Conservation (phyloP, 345 rosid genomes). For the Carallia pectinifolia region DNA sequence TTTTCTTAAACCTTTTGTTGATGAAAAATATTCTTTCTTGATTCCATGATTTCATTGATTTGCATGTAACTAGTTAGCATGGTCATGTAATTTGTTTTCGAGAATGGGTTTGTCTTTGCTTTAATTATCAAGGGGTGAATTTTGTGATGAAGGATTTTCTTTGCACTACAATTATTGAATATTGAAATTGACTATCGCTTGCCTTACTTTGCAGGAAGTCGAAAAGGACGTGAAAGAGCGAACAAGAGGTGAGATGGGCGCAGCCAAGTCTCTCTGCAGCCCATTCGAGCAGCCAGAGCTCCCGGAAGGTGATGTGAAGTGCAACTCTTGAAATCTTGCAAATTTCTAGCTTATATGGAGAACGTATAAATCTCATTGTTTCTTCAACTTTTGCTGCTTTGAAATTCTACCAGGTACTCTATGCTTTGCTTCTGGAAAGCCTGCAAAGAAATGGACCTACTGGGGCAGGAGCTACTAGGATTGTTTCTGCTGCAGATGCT, state of each 20-base stretch:
- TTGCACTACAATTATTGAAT: too few relatives aligned
- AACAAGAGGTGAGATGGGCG: slow-evolving; percentile 91
- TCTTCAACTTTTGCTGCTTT: neutral
- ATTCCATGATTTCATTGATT: neutral
- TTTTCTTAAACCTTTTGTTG: neutral
- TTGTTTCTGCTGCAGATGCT: neutral
- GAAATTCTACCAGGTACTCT: slow-evolving; percentile 48
- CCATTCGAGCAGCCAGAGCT: slow-evolving; percentile 96
- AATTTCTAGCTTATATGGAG: too few relatives aligned
- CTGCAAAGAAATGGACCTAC: slow-evolving; percentile 89
- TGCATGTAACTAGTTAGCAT: neutral
- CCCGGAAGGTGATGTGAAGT: slow-evolving; percentile 49
- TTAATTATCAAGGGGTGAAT: neutral
- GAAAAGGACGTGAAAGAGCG: slow-evolving; percentile 86
- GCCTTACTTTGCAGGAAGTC: slow-evolving; percentile 54
- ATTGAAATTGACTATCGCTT: too few relatives aligned
- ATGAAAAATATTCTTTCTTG: neutral
- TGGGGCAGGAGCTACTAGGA: slow-evolving; percentile 95
- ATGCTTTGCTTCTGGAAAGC: slow-evolving; percentile 92
- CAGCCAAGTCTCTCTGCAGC: slow-evolving; percentile 88
- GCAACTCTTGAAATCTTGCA: neutral
- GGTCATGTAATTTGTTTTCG: neutral
- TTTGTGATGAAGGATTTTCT: neutral
- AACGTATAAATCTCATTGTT: neutral
- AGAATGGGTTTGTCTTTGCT: neutral